A percentile compares a stretch with the other conserved stretches of the same genome.
Conservation (phyloP, 495 filamentous ascomycete genomes). For the Tuber melanosporum region DNA sequence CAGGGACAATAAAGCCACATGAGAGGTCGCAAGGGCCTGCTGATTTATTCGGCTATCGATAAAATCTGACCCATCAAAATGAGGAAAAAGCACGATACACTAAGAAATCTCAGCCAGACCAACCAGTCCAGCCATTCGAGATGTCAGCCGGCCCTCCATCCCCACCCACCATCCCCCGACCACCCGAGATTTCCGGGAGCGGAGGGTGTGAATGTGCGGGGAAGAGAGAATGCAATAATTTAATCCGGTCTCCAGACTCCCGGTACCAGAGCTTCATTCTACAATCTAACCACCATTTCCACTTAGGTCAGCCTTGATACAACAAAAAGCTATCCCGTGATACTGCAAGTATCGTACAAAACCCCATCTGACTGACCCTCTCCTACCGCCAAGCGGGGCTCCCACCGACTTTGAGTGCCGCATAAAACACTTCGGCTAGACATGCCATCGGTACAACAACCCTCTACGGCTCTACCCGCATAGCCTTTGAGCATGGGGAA, state of each 20-base stretch:
- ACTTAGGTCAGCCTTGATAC: neutral
- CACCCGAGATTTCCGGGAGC: neutral
- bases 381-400: neutral
- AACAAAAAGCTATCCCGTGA: neutral
- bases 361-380: neutral
- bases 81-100: neutral
- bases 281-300: neutral
- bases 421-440: neutral
- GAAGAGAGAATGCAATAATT: neutral
- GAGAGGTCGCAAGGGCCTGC: neutral
- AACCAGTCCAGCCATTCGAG: neutral
- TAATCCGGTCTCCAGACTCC: neutral
- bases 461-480: neutral
- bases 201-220: neutral
- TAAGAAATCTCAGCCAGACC: neutral
- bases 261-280: neutral
- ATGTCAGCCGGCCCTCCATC: neutral
- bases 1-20: neutral
- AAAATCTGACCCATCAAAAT: constrained; percentile 1
- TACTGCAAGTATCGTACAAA: neutral
- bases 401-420: neutral
- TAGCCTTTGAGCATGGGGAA: neutral
- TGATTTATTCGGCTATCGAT: constrained; percentile 1
- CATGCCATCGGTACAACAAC: neutral
- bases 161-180: neutral